Evolutionary conservation across 2,329 filamentous ascomycete species (phyloP), one percentile per base, ranked within the genome.

Genomic region (Trichophaea hybrida): DNA sequence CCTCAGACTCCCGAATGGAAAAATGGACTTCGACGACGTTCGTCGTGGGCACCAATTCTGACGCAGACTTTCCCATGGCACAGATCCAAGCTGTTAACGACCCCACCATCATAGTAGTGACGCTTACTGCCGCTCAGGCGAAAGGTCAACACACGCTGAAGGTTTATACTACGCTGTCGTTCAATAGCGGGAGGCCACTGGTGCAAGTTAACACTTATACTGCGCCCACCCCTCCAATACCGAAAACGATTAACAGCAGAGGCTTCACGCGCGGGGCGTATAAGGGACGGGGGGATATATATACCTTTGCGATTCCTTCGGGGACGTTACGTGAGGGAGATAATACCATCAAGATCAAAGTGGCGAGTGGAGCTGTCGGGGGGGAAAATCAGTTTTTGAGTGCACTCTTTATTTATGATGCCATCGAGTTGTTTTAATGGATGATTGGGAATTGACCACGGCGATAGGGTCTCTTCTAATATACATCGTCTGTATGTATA

Each of bases 231-330:
- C 80, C 79, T 0, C 69, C 74, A 1, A 78, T 80, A 0, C 82
- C 82, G 0, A 75, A 73, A 7, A 82, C 83, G 71, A 80, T 86
- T 53, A 77, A 85, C 68, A 82, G 78, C 4, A 75, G 82, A 13
- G 82, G 82, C 10, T 76, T 85, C 1, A 85, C 82, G 0, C 74
- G 83, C 10, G 83, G 82, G 8, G 80, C 80, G 0, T 85, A 85
- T 67, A 74, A 81, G 6, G 82, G 82, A 0, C 73, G 75, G 57
- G 81, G 81, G 4, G 82, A 86, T 65, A 76, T 84, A 5, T 85
- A 85, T 67, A 76, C 82, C 61, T 76, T 80, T 50, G 72, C 71
- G n/a, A 77, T 85, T 51, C 80, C 82, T 0, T 72, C 77, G 1
- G 81, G 80, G 0, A 81, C 74, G 2, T 74, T 86, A 51, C 74